These are phyloP conservation scores for Penicillium fuscoglaucum DNA, from an alignment of 2,329 filamentous ascomycete species.

Conservation along the genomic window DNA sequence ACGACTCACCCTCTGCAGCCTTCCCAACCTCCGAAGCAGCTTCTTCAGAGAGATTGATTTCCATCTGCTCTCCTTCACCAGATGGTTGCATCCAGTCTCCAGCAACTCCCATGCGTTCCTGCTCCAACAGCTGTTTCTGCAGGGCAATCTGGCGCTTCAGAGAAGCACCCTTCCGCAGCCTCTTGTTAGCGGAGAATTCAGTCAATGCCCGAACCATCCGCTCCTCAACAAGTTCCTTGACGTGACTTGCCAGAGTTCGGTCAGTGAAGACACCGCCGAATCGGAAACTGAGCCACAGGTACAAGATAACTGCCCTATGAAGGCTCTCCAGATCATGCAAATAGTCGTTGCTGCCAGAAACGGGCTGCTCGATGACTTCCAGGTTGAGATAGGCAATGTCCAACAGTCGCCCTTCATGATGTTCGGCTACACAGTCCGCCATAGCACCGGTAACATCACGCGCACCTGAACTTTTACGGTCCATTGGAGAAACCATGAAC, in stretches of 20 bases:
- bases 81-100: conserved; percentile 19
- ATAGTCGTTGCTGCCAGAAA: conserved; percentile 54
- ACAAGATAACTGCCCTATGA: conserved; percentile 79
- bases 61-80: conserved; percentile 7
- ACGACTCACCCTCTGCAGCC: not conserved
- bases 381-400: conserved; percentile 71
- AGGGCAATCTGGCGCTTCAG: conserved; percentile 40
- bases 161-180: conserved; percentile 42
- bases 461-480: conserved; percentile 49
- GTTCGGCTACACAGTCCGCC: conserved; percentile 68
- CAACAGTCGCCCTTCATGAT: conserved; percentile 66
- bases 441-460: conserved; percentile 60
- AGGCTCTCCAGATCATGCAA: conserved; percentile 71
- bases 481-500: conserved; percentile 70
- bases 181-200: conserved; percentile 54
- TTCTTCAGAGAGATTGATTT: conserved; percentile 23
- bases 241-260: conserved; percentile 72
- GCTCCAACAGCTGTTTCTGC: conserved; percentile 36
- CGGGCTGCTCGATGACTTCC: conserved; percentile 65
- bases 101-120: conserved; percentile 29
- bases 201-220: conserved; percentile 67
- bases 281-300: conserved; percentile 90
- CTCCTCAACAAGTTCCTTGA: conserved; percentile 74
- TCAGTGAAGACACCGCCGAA: conserved; percentile 78
- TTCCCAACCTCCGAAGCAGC: conserved; percentile 5